Percentiles rank a stretch among this genome's conserved stretches.
phyloP scores from a whole-genome alignment of 768 basidiomycete genomes.

The Amanita rubescens region DNA sequence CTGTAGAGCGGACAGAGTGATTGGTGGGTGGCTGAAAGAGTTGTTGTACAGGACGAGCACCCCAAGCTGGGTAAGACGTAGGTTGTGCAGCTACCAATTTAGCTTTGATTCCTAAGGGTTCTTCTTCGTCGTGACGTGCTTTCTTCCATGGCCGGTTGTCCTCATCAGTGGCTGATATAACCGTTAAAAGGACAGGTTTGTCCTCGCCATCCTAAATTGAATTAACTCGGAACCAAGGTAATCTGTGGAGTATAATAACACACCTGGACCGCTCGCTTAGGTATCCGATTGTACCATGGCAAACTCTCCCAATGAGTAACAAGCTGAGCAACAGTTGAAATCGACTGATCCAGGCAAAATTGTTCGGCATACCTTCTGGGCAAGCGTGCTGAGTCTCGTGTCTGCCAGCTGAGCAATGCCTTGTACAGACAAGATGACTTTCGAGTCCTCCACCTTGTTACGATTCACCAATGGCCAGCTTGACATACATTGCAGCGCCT shows the following conservation, averaged over 20 bases:
- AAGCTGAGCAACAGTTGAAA: conserved; percentile 36
- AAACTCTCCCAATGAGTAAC: conserved; percentile 75
- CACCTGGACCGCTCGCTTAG: conserved; percentile 48
- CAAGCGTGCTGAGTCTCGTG: conserved; percentile 45
- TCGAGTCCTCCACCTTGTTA: conserved; percentile 86
- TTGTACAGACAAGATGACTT: conserved; percentile 57
- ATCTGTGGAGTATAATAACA: neutral
- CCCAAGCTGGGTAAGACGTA: neutral
- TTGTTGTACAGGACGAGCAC: neutral
- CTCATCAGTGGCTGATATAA: conserved; percentile 2
- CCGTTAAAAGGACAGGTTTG: neutral
- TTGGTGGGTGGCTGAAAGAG: neutral
- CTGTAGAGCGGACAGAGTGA: neutral
- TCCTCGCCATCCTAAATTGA: conserved; percentile 14
- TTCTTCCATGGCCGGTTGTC: conserved; percentile 4
- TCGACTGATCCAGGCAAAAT: neutral
- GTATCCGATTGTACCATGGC: conserved; percentile 79
- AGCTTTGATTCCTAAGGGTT: neutral
- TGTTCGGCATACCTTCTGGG: conserved; percentile 47
- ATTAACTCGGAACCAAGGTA: neutral
- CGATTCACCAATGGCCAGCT: conserved; percentile 78
- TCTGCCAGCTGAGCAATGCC: conserved; percentile 39
- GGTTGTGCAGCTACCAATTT: neutral
- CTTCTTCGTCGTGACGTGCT: neutral
- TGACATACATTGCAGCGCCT: conserved; percentile 62